Percentiles rank a stretch among this genome's conserved stretches.
Evolutionary conservation across 2,329 filamentous ascomycete species (phyloP).

Genomic region (Annulohypoxylon truncatum): DNA sequence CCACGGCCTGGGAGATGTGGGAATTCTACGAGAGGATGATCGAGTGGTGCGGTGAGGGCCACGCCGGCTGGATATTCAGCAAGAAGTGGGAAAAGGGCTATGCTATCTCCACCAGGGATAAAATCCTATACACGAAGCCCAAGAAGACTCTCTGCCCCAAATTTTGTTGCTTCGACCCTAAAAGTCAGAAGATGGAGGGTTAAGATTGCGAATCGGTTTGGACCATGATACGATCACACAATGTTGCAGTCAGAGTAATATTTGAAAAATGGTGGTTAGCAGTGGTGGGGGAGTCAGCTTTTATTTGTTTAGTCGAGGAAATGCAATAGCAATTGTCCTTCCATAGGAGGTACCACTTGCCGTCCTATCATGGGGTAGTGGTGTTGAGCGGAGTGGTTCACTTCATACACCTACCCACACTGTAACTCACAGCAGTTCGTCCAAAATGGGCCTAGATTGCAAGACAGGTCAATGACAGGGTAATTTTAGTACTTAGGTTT

Average conservation of each 20-base stretch:
- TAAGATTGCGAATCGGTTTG: no score
- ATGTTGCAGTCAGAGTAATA: background rate
- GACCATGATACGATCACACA: no score
- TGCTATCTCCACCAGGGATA: background rate
- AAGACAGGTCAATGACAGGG: background rate
- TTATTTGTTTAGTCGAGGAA: background rate
- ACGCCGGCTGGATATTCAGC: constrained; percentile 30
- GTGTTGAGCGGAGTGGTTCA: background rate
- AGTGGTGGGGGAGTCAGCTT: background rate
- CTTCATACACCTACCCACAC: background rate
- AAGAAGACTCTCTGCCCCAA: constrained; percentile 13
- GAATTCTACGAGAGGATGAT: constrained; percentile 23
- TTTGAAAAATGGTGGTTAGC: background rate
- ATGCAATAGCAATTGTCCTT: background rate
- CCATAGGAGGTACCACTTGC: background rate
- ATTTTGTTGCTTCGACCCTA: background rate
- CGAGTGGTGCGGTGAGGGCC: constrained; percentile 8
- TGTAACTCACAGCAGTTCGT: background rate
- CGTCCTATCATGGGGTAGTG: background rate
- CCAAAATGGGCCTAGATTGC: background rate
- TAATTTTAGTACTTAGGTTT: background rate
- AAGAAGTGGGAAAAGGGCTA: constrained; percentile 31
- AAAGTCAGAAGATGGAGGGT: background rate
- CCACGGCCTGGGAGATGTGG: constrained; percentile 11
- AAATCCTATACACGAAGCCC: background rate